Conservation (phyloP, 768 basidiomycete genomes). For the Pulveroboletus ravenelii region DNA sequence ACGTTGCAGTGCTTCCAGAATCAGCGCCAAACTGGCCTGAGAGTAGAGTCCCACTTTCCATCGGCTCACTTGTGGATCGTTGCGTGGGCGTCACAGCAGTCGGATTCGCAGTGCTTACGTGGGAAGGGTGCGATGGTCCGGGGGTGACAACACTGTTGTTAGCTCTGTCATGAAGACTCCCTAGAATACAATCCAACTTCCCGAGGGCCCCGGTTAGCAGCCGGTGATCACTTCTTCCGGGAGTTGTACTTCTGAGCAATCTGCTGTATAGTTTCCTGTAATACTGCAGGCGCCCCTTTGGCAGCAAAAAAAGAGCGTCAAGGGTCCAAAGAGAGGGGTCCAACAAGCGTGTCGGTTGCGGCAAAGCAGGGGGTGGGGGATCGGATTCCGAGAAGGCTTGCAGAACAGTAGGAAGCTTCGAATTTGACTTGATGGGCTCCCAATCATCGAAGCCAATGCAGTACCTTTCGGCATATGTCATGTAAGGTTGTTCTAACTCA, state of each 20-base stretch:
- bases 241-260: conserved; percentile 79
- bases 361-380: conserved; percentile 49
- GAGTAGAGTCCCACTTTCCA: conserved; percentile 7
- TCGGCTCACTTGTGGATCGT: neutral
- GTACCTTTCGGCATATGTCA: conserved; percentile 70
- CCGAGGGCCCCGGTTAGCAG: conserved; percentile 77
- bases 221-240: conserved; percentile 82
- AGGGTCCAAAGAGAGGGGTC: conserved; percentile 67
- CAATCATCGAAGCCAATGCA: conserved; percentile 77
- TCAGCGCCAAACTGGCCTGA: conserved; percentile 21
- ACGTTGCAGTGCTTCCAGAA: conserved; percentile 45
- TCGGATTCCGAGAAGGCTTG: conserved; percentile 59
- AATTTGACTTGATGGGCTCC: conserved; percentile 74
- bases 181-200: conserved; percentile 70
- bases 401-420: conserved; percentile 64
- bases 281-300: conserved; percentile 79
- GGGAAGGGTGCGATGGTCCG: neutral
- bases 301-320: conserved; percentile 83
- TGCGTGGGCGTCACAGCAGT: neutral
- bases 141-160: conserved; percentile 28
- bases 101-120: neutral
- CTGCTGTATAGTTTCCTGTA: conserved; percentile 88
- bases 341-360: conserved; percentile 30
- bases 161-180: conserved; percentile 56
- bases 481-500: conserved; percentile 85